A percentile compares a stretch with the other conserved stretches of the same genome.
These are phyloP conservation scores for Diophrys sp. DNA, from an alignment of 73 alveolate species.

Conservation along the genomic window DNA sequence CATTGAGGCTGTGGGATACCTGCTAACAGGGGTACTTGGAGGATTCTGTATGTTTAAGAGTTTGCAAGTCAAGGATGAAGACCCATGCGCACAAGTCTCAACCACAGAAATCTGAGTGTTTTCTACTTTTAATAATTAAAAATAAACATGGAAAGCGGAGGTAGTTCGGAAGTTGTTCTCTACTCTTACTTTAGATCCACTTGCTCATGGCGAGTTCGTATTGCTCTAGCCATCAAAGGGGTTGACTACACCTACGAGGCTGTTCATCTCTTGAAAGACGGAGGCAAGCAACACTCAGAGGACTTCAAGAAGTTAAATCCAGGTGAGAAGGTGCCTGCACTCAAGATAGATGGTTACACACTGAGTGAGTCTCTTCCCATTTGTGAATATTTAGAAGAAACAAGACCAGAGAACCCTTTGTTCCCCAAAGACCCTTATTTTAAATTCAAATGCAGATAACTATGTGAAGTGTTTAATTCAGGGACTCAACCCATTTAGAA, in stretches of 20 bases:
- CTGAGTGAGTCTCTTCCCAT: slow-evolving; percentile 63
- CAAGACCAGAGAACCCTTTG: slow-evolving; percentile 55
- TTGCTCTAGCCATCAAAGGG: slow-evolving; percentile 57
- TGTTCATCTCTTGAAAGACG: slow-evolving; percentile 47
- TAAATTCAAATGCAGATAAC: slow-evolving; percentile 45
- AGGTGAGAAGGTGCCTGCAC: slow-evolving; percentile 17
- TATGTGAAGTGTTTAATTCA: slow-evolving; percentile 65
- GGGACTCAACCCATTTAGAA: slow-evolving; percentile 78
- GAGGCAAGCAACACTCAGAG: slow-evolving; percentile 51
- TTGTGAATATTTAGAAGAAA: slow-evolving; percentile 74
- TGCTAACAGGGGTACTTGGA: too few species aligned
- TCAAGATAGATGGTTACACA: slow-evolving; percentile 27
- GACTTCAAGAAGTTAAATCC: slow-evolving; percentile 74
- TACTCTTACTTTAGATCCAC: slow-evolving; percentile 63
- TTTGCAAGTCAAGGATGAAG: not conserved
- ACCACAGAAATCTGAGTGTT: too few species aligned
- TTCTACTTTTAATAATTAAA: not conserved
- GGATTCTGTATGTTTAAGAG: too few species aligned
- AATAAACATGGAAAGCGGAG: slow-evolving; percentile 16
- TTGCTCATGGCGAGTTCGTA: slow-evolving; percentile 65
- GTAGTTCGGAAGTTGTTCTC: slow-evolving; percentile 14
- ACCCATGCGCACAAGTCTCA: slow-evolving; percentile 3
- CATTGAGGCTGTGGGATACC: not conserved
- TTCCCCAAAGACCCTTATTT: slow-evolving; percentile 56
- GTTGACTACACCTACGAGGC: slow-evolving; percentile 45